Evolutionary conservation across 495 filamentous ascomycete genomes (phyloP).

Genomic region (Hyaloscypha variabilis): DNA sequence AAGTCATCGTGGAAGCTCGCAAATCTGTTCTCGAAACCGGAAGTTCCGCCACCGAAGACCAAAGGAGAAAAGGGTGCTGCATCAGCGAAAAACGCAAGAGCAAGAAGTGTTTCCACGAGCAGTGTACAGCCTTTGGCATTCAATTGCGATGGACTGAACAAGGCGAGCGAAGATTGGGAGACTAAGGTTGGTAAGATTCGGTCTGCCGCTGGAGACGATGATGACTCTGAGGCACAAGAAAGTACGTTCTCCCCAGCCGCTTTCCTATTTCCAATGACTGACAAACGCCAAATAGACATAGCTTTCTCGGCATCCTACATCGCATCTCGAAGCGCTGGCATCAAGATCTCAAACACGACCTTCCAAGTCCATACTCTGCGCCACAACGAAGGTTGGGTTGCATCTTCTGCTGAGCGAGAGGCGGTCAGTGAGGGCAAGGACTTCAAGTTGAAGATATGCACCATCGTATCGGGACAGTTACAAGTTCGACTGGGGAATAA

Average conservation of each 20-base stretch:
- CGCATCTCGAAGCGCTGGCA: not conserved
- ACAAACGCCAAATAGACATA: constrained; percentile 3
- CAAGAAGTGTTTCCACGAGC: not conserved
- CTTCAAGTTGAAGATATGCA: constrained; percentile 14
- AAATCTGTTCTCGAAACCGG: constrained; percentile 2
- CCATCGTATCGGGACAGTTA: constrained; percentile 9
- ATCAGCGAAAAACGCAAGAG: not conserved
- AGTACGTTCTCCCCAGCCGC: constrained; percentile 3
- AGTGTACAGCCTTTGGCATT: no score
- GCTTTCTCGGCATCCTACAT: constrained; percentile 9
- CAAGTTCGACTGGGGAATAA: constrained; percentile 1
- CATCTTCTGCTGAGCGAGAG: not conserved
- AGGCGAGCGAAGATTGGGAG: not conserved
- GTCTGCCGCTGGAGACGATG: not conserved
- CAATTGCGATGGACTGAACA: not conserved
- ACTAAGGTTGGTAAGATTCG: not conserved
- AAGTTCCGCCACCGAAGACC: no score
- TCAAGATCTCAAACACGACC: constrained; percentile 9
- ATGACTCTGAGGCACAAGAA: constrained; percentile 11
- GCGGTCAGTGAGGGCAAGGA: not conserved
- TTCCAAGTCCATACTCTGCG: constrained; percentile 6
- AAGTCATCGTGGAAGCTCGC: not conserved
- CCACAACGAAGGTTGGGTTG: not conserved
- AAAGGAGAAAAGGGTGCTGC: not conserved
- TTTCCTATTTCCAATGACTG: not conserved